Evolutionary conservation across 2,329 filamentous ascomycete genomes (phyloP).

Genomic region (Sarocladium brachiariae): DNA sequence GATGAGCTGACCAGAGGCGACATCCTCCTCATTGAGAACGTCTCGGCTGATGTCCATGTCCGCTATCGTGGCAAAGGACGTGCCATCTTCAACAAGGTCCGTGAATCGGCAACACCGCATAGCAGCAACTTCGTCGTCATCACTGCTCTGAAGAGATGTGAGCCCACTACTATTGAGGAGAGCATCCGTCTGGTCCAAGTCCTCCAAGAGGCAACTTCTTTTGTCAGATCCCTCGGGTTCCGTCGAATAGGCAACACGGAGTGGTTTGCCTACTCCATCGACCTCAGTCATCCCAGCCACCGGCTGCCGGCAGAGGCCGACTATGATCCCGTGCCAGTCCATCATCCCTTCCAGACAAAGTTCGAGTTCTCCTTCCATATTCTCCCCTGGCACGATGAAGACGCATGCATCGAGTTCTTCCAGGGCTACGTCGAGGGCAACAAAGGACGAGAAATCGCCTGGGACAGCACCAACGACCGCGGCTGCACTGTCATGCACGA

Average conservation of each 20-base stretch:
- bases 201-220: not conserved
- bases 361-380: not conserved
- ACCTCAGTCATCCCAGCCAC: not conserved
- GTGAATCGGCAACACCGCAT: too few species aligned
- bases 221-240: not conserved
- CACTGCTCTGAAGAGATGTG: not conserved
- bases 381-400: not conserved
- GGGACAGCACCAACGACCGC: not conserved
- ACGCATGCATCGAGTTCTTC: not conserved
- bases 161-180: not conserved
- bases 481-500: slow-evolving; percentile 1
- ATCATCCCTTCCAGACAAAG: not conserved
- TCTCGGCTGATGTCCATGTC: not conserved
- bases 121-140: not conserved
- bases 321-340: not conserved
- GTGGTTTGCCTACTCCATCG: not conserved
- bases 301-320: not conserved
- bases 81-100: not conserved
- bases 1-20: not conserved
- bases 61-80: not conserved
- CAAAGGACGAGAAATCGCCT: not conserved
- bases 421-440: not conserved
- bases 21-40: not conserved
- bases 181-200: not conserved
- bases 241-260: not conserved